Percentiles rank a stretch among this genome's conserved stretches.
Evolutionary conservation across 495 filamentous ascomycete genomes (phyloP).

Genomic region (Hyaloscypha hepaticicola): DNA sequence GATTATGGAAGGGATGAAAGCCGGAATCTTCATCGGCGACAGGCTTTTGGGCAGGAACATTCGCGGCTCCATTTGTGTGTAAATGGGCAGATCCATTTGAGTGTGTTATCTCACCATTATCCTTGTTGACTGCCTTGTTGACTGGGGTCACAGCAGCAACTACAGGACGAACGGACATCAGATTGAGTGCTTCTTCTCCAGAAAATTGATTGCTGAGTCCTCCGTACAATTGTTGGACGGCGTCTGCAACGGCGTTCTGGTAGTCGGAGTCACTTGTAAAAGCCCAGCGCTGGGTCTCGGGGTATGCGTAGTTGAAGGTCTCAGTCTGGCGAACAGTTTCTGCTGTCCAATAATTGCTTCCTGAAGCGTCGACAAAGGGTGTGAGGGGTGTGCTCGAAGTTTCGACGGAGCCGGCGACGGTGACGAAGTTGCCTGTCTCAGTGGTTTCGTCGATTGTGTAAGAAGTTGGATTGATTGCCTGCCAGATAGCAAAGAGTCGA

Average conservation of each 20-base stretch:
- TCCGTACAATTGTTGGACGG: constrained; percentile 25
- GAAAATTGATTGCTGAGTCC: constrained; percentile 16
- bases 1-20: constrained; percentile 9
- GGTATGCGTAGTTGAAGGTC: constrained; percentile 61
- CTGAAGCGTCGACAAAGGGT: constrained; percentile 41
- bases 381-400: constrained; percentile 43
- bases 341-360: constrained; percentile 42
- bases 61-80: too few species aligned
- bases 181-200: neutral
- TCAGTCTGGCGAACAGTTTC: constrained; percentile 17
- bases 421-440: constrained; percentile 52
- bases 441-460: constrained; percentile 51
- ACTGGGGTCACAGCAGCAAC: neutral
- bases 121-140: neutral
- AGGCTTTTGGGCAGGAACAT: constrained; percentile 7
- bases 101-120: too few species aligned
- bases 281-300: constrained; percentile 44
- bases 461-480: constrained; percentile 59
- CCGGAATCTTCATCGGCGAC: neutral
- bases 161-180: neutral
- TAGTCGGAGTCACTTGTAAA: constrained; percentile 19
- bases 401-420: constrained; percentile 40
- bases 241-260: constrained; percentile 11
- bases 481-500: constrained; percentile 72
- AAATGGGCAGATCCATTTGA: too few species aligned